Conservation (phyloP, 257 asterid genomes). For the Capsicum chinense region DNA sequence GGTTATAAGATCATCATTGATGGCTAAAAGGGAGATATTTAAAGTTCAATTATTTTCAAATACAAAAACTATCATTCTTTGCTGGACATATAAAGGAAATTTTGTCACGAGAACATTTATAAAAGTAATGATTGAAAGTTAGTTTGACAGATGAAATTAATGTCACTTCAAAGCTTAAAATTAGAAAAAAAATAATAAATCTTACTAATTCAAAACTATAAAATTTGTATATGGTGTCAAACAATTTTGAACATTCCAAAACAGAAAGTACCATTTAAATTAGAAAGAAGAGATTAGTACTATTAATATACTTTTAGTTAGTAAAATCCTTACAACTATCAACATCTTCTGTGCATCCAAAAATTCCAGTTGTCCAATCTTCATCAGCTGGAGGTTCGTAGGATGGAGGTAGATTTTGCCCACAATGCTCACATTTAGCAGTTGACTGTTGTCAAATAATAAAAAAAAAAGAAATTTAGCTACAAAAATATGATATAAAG, state of each 20-base stretch:
- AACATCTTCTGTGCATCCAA: conserved; percentile 67
- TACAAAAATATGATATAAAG: background rate
- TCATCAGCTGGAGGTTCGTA: conserved; percentile 79
- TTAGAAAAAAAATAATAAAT: background rate
- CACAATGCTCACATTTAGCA: conserved; percentile 69
- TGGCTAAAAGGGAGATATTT: no score
- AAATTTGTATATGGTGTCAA: background rate
- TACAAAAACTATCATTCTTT: background rate
- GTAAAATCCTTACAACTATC: conserved; percentile 56
- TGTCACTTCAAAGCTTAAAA: background rate
- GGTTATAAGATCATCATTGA: background rate
- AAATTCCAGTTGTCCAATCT: conserved; percentile 73
- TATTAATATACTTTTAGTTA: background rate
- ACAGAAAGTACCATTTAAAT: background rate
- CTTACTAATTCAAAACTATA: no score
- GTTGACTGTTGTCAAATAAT: conserved; percentile 48
- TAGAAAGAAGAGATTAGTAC: no score
- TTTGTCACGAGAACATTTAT: background rate
- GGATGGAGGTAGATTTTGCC: conserved; percentile 66
- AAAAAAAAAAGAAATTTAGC: background rate
- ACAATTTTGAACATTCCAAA: background rate
- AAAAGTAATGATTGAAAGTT: background rate
- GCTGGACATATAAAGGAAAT: background rate
- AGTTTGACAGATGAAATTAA: background rate
- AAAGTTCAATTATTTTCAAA: no score